Evolutionary conservation across 2,329 filamentous ascomycete genomes (phyloP), one percentile per base, ranked within the genome.

Genomic region (Ampelomyces quisqualis): DNA sequence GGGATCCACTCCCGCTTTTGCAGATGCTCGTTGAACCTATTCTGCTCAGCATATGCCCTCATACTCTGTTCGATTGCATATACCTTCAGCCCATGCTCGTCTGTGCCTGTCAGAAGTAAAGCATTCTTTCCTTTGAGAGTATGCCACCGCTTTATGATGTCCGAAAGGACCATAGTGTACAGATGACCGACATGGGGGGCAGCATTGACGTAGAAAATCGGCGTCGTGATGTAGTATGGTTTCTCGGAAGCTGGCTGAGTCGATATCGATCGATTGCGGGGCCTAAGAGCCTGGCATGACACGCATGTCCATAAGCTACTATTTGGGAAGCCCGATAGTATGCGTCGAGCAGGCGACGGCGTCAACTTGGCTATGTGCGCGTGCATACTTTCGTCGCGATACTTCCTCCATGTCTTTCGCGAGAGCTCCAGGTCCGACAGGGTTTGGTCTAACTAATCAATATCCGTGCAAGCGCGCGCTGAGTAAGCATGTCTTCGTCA

Each of bases 151-250:
- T 97, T 98, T 55, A 95, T 73, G 38, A 95, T 84, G 69, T 98
- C 93, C 50, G 88, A 78, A 30, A 98, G 78, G 58, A 97, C 77
- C 82, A 97, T 90, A 28, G 86, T 88, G 68, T 95, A 97, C 45
- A 98, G 77, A 70, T 98, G 93, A 30, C 93, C 93, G 49, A 97
- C 82, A 73, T 98, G 93, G 35, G 93, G 93, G 31, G 88, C 90
- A 40, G 90, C 88, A 79, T 98, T 98, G 73, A 98, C 93, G 70
- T 98, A 98, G 75, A 97, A 98, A 43, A 98, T 98, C 2, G 93
- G 93, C 7, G 90, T 94, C 4, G 93, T 97, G 60, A 95, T 77
- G 75, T 97, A 98, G 74, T 85, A 96, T 7, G 91, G 90, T 73
- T 97, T 97, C 46, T 51, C 40, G 7, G 53, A 15, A n/a, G 49